Evolutionary conservation across 306 rosid genomes (phyloP), one percentile per base, ranked within the genome.

Genomic region (Cyamopsis tetragonoloba): DNA sequence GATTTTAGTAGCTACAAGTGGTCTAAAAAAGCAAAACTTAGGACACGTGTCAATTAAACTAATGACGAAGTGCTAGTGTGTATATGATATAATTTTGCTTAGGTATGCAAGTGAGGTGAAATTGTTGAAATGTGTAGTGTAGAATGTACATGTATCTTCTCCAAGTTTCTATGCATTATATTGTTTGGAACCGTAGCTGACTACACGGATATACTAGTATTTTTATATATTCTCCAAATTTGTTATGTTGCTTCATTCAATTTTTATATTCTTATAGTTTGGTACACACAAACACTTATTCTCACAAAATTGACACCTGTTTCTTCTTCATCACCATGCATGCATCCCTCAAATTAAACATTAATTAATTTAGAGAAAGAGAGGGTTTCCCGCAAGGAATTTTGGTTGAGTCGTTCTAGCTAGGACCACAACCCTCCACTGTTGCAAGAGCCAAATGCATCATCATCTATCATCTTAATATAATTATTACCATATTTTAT

Each of bases 101-200:
- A 65, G 26, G 74, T 19, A 59, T 48, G 72, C 56, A 73, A 73
- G 69, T 68, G 5, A 31, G 23, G 19, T 28, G n/a, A 60, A 31
- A 7, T 12, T 20, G 59, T 39, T 49, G 4, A 53, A 54, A 46
- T 18, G 62, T 18, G 56, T 34, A 23, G n/a, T 50, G 23, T 51
- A 49, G 8, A 4, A 17, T 66, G 71, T 74, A 57, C 67, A 60
- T 79, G 76, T 31, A 73, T 73, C 80, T 81, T 72, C 71, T 77
- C 77, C 74, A 68, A 62, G 66, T 59, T 63, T 70, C 18, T 30
- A 28, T 42, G 58, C 46, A 48, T 62, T 30, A 27, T n/a, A n/a
- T n/a, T 63, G 68, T 72, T 67, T 48, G 56, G 35, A 73, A 62
- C 49, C 54, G 43, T 62, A 67, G 38, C 67, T 47, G 70, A 72